These are phyloP conservation scores for Cytospora schulzeri DNA, from an alignment of 2,329 filamentous ascomycete species.

Conservation along the genomic window DNA sequence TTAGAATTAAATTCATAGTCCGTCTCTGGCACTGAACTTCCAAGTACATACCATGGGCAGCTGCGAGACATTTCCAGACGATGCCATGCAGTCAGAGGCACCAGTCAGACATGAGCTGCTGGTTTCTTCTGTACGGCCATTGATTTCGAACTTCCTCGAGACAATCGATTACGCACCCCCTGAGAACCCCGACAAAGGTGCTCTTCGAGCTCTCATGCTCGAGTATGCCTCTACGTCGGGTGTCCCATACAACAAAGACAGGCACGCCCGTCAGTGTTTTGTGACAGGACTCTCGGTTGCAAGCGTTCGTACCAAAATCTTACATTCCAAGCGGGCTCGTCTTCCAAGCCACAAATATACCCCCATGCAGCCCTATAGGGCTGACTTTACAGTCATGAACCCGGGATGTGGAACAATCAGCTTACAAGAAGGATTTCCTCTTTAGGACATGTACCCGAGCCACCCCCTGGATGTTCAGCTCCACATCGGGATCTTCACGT, in stretches of 20 bases:
- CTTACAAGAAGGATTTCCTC: slow-evolving; percentile 1
- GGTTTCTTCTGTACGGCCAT: slow-evolving; percentile 9
- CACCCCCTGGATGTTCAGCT: slow-evolving; percentile 34
- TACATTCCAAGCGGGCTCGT: too few species aligned
- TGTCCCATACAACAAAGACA: slow-evolving; percentile 11
- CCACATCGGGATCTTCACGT: slow-evolving; percentile 38
- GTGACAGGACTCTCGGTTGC: slow-evolving; percentile 17
- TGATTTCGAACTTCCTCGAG: slow-evolving; percentile 16
- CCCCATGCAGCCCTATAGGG: slow-evolving; percentile 14
- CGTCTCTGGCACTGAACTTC: too few species aligned
- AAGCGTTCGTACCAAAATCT: slow-evolving; percentile 8
- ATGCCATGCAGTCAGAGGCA: not conserved
- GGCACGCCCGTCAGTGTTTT: slow-evolving; percentile 16
- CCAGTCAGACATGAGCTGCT: not conserved
- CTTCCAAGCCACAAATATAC: not conserved
- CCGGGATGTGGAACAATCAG: slow-evolving; percentile 6
- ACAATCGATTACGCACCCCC: slow-evolving; percentile 12
- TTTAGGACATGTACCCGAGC: slow-evolving; percentile 29
- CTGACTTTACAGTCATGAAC: slow-evolving; percentile 1
- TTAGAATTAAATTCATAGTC: not conserved
- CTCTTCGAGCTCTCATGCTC: slow-evolving; percentile 10
- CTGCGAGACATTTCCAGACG: not conserved
- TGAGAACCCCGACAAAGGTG: not conserved
- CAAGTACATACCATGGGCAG: not conserved
- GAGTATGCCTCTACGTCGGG: slow-evolving; percentile 14